These are phyloP conservation scores for Fusarium sp. DNA, from an alignment of 2,329 filamentous ascomycete genomes.

Conservation along the genomic window DNA sequence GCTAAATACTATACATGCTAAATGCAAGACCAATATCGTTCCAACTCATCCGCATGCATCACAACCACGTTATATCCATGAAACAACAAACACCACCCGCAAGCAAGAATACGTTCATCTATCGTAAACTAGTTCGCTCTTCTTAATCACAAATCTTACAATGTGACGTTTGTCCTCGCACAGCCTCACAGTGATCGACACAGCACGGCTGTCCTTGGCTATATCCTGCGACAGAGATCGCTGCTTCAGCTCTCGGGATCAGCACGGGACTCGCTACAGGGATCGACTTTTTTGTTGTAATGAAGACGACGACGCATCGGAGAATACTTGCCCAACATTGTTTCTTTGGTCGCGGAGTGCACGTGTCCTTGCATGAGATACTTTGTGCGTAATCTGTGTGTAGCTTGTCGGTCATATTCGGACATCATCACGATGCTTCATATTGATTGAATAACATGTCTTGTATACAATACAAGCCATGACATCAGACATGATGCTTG, in stretches of 20 bases:
- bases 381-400: background rate
- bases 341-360: background rate
- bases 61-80: background rate
- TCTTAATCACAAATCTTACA: background rate
- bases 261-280: background rate
- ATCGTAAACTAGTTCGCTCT: background rate
- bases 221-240: slow-evolving; percentile 10
- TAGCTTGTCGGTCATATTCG: background rate
- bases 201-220: background rate
- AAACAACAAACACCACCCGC: slow-evolving; percentile 3
- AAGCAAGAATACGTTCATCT: background rate
- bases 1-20: background rate
- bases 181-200: slow-evolving; percentile 18
- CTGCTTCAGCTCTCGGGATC: slow-evolving; percentile 17
- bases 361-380: background rate
- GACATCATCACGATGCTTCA: background rate
- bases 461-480: background rate
- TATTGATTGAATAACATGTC: background rate
- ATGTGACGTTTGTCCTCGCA: background rate
- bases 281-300: background rate
- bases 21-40: background rate
- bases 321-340: background rate
- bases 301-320: background rate
- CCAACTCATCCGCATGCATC: background rate
- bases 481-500: background rate